Evolutionary conservation across 108 stramenopile genomes (phyloP).

Genomic region (Cyclotella cryptica): DNA sequence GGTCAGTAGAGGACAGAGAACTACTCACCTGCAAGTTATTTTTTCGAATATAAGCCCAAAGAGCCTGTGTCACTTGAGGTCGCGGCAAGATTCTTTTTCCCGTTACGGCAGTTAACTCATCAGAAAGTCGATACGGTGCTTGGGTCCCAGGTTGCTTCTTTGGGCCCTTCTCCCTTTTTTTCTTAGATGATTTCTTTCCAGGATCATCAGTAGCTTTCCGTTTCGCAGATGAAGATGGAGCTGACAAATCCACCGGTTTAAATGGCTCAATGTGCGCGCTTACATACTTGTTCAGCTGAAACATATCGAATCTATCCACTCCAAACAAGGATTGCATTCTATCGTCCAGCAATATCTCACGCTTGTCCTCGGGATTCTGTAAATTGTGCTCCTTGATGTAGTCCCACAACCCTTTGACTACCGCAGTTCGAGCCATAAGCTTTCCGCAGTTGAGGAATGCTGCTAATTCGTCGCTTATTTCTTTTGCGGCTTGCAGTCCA

Average conservation of each 20-base stretch:
- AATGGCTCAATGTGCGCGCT: conserved; percentile 80
- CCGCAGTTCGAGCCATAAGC: conserved; percentile 75
- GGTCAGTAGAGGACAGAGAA: background rate
- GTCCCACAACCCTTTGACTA: conserved; percentile 87
- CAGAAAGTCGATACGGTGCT: conserved; percentile 78
- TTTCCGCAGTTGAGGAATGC: conserved; percentile 65
- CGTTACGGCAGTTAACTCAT: conserved; percentile 67
- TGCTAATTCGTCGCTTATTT: conserved; percentile 67
- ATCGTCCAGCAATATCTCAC: conserved; percentile 80
- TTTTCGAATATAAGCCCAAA: conserved; percentile 91
- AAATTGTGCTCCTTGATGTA: conserved; percentile 84
- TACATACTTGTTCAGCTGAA: conserved; percentile 55
- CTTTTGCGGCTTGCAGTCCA: conserved; percentile 71
- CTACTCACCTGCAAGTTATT: conserved; percentile 73
- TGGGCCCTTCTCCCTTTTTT: conserved; percentile 52
- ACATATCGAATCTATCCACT: conserved; percentile 50
- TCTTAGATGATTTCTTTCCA: conserved; percentile 17
- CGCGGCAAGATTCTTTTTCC: conserved; percentile 76
- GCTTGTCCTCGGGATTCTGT: conserved; percentile 89
- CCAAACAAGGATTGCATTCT: conserved; percentile 53
- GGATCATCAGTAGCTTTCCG: conserved; percentile 38
- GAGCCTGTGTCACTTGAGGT: conserved; percentile 80
- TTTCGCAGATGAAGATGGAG: conserved; percentile 43
- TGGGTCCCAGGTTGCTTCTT: conserved; percentile 69
- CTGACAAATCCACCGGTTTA: conserved; percentile 77